Conservation (phyloP, 176 grass and related monocot species). For the Triticum monococcum region DNA sequence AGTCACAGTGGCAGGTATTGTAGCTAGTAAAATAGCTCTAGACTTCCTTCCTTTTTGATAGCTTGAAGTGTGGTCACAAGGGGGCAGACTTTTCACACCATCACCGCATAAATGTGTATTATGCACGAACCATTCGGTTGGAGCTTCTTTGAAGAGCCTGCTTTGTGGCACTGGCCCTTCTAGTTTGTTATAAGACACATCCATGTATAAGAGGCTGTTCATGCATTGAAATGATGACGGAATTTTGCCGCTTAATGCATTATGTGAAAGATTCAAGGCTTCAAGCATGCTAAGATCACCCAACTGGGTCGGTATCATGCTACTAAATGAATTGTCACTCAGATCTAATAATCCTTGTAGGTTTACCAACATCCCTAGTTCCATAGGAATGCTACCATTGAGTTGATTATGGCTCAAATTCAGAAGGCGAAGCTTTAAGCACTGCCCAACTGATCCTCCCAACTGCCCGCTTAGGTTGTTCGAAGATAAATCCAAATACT, state of each 20-base stretch:
- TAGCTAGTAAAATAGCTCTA: neutral
- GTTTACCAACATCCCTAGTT: neutral
- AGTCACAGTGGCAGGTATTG: neutral
- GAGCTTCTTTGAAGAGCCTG: neutral
- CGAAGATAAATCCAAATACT: neutral
- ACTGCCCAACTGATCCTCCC: neutral
- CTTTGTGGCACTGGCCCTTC: neutral
- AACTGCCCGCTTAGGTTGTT: neutral
- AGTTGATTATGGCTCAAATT: conserved; percentile 5
- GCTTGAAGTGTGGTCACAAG: neutral
- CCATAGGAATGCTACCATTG: neutral
- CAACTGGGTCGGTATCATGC: neutral
- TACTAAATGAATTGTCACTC: neutral
- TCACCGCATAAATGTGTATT: neutral
- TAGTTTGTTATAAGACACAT: neutral
- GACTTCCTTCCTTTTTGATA: neutral
- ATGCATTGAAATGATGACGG: neutral
- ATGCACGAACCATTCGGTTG: neutral
- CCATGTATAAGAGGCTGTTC: neutral
- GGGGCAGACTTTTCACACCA: neutral
- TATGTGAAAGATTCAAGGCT: neutral
- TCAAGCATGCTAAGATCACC: conserved; percentile 1
- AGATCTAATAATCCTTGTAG: neutral
- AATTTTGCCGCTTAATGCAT: neutral
- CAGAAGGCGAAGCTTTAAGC: neutral